Percentiles rank a stretch among this genome's conserved stretches.
phyloP scores from a whole-genome alignment of 768 basidiomycete species.

The Podaxis sp. region DNA sequence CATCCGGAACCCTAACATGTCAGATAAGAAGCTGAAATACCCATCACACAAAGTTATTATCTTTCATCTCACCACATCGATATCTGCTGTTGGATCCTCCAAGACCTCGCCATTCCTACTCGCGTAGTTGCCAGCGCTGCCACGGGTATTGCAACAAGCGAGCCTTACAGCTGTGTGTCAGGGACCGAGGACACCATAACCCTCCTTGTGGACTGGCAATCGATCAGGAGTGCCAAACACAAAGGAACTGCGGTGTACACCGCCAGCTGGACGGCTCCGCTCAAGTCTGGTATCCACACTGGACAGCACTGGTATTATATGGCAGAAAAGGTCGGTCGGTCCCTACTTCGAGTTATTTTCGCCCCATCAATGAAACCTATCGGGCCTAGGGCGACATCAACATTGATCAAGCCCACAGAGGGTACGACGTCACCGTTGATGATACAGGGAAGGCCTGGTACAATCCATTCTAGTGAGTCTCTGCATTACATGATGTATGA shows the following conservation, averaged over 20 bases:
- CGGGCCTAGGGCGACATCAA: slow-evolving; percentile 74
- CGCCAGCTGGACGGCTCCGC: slow-evolving; percentile 91
- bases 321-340: slow-evolving; percentile 77
- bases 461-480: slow-evolving; percentile 85
- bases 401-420: slow-evolving; percentile 92
- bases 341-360: neutral
- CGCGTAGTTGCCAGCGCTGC: slow-evolving; percentile 89
- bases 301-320: slow-evolving; percentile 95
- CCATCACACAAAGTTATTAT: slow-evolving; percentile 60
- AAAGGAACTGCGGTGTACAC: slow-evolving; percentile 89
- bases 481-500: slow-evolving; percentile 2
- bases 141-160: slow-evolving; percentile 84
- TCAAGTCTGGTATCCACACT: slow-evolving; percentile 85
- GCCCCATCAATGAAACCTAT: slow-evolving; percentile 5
- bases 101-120: slow-evolving; percentile 70
- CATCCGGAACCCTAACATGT: neutral
- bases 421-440: slow-evolving; percentile 86
- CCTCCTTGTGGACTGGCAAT: slow-evolving; percentile 92
- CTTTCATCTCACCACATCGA: slow-evolving; percentile 94
- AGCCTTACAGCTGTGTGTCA: slow-evolving; percentile 82
- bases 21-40: neutral
- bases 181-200: slow-evolving; percentile 95
- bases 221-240: slow-evolving; percentile 66
- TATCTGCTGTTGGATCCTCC: slow-evolving; percentile 81
- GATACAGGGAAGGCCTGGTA: slow-evolving; percentile 81